A percentile compares a stretch with the other conserved stretches of the same genome.
Evolutionary conservation across 352 stramenopile species (phyloP).

Genomic region (Phytopythium aichiense): DNA sequence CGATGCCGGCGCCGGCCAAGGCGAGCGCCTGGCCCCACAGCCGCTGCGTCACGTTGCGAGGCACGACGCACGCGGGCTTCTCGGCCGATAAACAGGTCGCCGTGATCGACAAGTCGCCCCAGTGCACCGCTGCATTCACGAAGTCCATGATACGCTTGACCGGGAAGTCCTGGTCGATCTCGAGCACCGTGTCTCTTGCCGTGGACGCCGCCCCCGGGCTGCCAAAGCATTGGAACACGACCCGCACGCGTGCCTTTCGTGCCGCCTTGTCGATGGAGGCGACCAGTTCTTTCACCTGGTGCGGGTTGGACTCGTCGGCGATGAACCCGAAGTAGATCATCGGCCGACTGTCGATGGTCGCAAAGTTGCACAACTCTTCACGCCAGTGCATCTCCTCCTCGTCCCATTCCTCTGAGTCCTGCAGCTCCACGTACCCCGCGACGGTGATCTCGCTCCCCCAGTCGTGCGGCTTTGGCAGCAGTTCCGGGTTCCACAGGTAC

Average conservation of each 20-base stretch:
- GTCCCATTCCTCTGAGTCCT: constrained; percentile 20
- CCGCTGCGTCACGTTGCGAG: constrained; percentile 29
- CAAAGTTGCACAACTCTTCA: constrained; percentile 32
- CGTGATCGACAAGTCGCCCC: constrained; percentile 52
- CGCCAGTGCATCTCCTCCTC: constrained; percentile 21
- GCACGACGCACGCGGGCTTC: constrained; percentile 48
- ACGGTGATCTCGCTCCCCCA: constrained; percentile 39
- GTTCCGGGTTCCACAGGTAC: constrained; percentile 35
- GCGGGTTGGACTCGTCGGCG: constrained; percentile 41
- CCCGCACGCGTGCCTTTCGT: constrained; percentile 23
- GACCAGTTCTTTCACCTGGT: constrained; percentile 30
- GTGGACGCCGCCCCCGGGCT: constrained; percentile 18
- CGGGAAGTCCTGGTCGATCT: constrained; percentile 38
- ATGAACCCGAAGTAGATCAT: constrained; percentile 42
- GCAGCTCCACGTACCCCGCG: constrained; percentile 31
- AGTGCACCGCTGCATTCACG: constrained; percentile 43
- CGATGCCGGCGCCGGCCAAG: constrained; percentile 29
- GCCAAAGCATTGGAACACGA: constrained; percentile 60
- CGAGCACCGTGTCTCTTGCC: constrained; percentile 34
- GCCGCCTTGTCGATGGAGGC: constrained; percentile 39
- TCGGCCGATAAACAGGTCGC: constrained; percentile 38
- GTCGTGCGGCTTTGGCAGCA: constrained; percentile 33
- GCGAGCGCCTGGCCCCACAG: constrained; percentile 57
- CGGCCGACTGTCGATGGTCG: constrained; percentile 17
- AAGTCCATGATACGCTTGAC: constrained; percentile 32